Evolutionary conservation across 306 rosid species (phyloP), one percentile per base, ranked within the genome.

Genomic region (Cucumis hystrix): DNA sequence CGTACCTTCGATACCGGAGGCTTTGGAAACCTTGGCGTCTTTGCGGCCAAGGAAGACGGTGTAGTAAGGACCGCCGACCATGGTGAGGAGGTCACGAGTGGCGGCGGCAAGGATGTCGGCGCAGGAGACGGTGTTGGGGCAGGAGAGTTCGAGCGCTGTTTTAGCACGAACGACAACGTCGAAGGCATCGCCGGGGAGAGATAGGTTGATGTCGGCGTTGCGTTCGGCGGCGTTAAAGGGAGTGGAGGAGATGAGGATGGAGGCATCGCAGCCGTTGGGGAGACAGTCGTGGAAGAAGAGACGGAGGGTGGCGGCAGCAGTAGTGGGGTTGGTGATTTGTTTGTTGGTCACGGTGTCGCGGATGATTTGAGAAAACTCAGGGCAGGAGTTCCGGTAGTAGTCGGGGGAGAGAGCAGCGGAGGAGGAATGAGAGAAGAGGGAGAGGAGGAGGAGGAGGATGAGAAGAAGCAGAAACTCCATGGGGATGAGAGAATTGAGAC

Each of bases 151-250:
- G 79, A 85, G 81, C 10, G 86, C 86, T 63, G 86, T 85, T 57
- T 85, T 85, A 68, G 84, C 88, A 6, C 88, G 73, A 25, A 85
- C 84, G 43, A 85, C 57, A 51, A 78, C 81, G 18, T 85, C 88
- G 83, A 80, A 85, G 74, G 81, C 83, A 64, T 85, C 88, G n/a
- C 88, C 88, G 68, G 88, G 88, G 79, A 85, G 88, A 52, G 88
- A 85, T 66, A 80, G 86, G 71, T 85, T 85, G 70, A 85, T 80
- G 74, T 85, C 88, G 80, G 88, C 86, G 43, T 85, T 86, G 63
- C 88, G 86, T 79, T 85, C 88, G 43, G 88, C 88, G 25, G 25
- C 57, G 79, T 80, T 80, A 84, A 85, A 85, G 13, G 82, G 84
- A 3, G 86, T 80, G 77, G 88, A 85, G 56, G 88, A 75, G 79